Base-by-base conservation (phyloP, 805 yeast genomes). In the Wickerhamomyces canadensis region DNA sequence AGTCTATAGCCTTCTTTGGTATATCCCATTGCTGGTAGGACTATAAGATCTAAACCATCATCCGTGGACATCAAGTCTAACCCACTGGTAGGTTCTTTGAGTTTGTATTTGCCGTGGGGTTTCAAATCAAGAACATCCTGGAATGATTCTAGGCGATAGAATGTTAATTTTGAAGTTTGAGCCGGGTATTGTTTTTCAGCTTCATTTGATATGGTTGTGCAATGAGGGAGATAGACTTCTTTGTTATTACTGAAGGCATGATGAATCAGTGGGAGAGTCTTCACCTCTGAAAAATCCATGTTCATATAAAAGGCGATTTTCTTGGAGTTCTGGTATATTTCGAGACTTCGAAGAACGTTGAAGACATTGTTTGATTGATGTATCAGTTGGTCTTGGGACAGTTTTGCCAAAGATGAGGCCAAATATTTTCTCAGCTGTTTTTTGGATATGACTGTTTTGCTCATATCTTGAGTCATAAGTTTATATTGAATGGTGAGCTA, bases 1-100 rank as follows among this genome's bases (percentile, higher is more conserved):
- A 91, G 55, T 37, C 98, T 57, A 18, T 46, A 35, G 6, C 54
- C 49, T 11, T 54, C 45, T 11, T 26, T 45, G 1, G 84, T 72
- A 57, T 85, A 89, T 1, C 85, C 96, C 2, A 91, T 80, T 0
- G 95, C 97, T 0, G 98, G 98, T 0, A 91, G 67, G 6, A 91
- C 60, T 6, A 91, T 62, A 9, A 91, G 49, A 48, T 91, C 97
- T 17, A 91, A 60, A 0, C 75, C 78, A 4, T 45, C 52, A 1
- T 51, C 35, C 10, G 54, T 55, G 6, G 34, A 33, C 40, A 66
- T 61, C 10, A 48, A 23, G 16, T 50, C 36, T 7, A 22, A 6
- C 1, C 58, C 57, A 0, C 66, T 64, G 0, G 47, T 43, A 2
- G 97, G 97, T 54, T 89, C 96, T 35, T 72, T 56, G 15, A 89